Base-by-base conservation (phyloP, 257 asterid species). In the Gentiana straminea region DNA sequence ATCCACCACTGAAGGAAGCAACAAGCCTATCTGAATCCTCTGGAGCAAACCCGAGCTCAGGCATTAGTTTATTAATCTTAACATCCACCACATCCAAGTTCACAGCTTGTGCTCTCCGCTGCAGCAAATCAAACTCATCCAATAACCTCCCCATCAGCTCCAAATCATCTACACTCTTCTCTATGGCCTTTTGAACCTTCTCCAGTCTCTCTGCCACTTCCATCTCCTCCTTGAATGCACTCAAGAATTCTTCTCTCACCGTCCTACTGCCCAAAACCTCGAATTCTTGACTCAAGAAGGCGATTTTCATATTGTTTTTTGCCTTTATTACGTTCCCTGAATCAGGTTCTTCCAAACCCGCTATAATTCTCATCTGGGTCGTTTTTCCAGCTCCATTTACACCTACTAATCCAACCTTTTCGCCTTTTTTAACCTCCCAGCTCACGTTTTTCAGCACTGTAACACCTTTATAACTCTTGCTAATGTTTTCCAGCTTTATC, bases 331-430 rank as follows among this genome's bases (percentile, higher is more conserved):
- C 91, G 45, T 87, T 80, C 58, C 98, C 98, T 1, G 90, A 77
- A 70, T 92, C 97, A 8, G 97, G 94, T 52, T 83, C 88, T 64
- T 92, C 98, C 7, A 84, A 67, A 33, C 98, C 98, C 45, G 97
- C 53, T 53, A 92, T 85, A 51, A 87, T 92, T 65, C 98, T 79
- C 84, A 92, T 36, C 47, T 92, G 98, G 68, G 97, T 92, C 12
- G 98, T 92, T 57, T 92, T 92, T 8, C 98, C 98, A 1, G 98
- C 98, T 33, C 98, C 98, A 66, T 92, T 92, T 36, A 92, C 98
- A 44, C 98, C 98, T 34, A 92, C 98, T 35, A 92, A 58, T 13
- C 98, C 98, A 0, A 92, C 98, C 51, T 92, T 92, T 68, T 92
- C 97, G 0, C 94, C 95, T 34, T 81, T 92, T 15, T 88, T 88